Percentiles rank a stretch among this genome's conserved stretches.
These are phyloP conservation scores for Phytophthora pluvialis DNA, from an alignment of 352 stramenopile species.

Conservation along the genomic window DNA sequence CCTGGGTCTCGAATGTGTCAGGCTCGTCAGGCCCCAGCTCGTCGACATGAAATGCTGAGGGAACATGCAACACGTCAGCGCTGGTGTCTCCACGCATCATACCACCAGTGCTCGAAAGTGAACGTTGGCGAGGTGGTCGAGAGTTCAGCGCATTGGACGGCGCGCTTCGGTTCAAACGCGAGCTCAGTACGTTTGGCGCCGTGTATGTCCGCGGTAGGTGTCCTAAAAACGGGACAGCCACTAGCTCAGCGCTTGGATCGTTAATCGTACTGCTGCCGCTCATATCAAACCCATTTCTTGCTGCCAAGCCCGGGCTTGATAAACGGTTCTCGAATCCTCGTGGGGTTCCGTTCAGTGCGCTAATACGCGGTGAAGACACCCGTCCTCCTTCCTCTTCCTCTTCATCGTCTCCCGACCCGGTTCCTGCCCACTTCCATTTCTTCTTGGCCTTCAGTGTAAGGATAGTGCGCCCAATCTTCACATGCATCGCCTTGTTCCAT, in stretches of 20 bases:
- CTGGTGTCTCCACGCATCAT: slow-evolving; percentile 21
- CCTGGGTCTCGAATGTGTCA: slow-evolving; percentile 33
- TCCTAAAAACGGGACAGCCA: slow-evolving; percentile 31
- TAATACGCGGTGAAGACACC: slow-evolving; percentile 35
- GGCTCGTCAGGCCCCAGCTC: slow-evolving; percentile 29
- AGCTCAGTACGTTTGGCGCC: slow-evolving; percentile 41
- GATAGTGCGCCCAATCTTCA: slow-evolving; percentile 88
- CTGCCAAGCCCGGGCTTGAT: slow-evolving; percentile 29
- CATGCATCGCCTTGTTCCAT: slow-evolving; percentile 84
- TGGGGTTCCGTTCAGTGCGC: slow-evolving; percentile 14
- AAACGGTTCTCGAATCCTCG: slow-evolving; percentile 23
- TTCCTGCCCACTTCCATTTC: slow-evolving; percentile 77
- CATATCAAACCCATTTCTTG: slow-evolving; percentile 48
- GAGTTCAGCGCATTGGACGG: slow-evolving; percentile 6
- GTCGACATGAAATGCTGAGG: slow-evolving; percentile 24
- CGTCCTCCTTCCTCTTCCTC: slow-evolving; percentile 40
- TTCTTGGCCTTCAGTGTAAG: slow-evolving; percentile 87
- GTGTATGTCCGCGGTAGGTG: slow-evolving; percentile 41
- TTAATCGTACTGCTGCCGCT: slow-evolving; percentile 32
- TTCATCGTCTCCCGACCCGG: slow-evolving; percentile 45
- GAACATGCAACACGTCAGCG: slow-evolving; percentile 6
- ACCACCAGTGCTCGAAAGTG: slow-evolving; percentile 30
- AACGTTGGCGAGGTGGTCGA: slow-evolving; percentile 35
- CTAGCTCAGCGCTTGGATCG: slow-evolving; percentile 58
- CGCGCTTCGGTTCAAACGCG: slow-evolving; percentile 35